Percentiles rank a stretch among this genome's conserved stretches.
These are phyloP conservation scores for Blastobotrys peoriensis DNA, from an alignment of 805 yeast genomes.

Conservation along the genomic window DNA sequence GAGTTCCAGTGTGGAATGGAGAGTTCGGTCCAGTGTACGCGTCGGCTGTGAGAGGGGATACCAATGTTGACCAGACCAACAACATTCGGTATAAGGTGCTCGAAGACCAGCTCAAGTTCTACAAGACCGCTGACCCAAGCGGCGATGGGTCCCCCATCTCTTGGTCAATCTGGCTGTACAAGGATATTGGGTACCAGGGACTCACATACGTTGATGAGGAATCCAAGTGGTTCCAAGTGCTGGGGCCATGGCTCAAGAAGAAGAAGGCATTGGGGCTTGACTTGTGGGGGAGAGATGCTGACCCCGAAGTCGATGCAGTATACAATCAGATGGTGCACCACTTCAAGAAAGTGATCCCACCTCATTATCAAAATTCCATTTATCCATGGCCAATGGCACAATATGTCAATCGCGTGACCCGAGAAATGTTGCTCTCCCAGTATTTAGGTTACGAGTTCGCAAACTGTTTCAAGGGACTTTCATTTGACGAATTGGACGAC, in stretches of 20 bases:
- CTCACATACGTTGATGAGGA: conserved; percentile 41
- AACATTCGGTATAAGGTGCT: conserved; percentile 37
- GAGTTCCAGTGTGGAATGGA: conserved; percentile 50
- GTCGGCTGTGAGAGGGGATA: conserved; percentile 37
- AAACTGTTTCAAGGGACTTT: conserved; percentile 37
- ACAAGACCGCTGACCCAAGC: conserved; percentile 42
- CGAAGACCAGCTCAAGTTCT: conserved; percentile 41
- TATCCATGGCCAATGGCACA: conserved; percentile 42
- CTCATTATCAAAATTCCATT: conserved; percentile 34
- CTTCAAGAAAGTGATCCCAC: conserved; percentile 37
- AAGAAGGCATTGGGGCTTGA: conserved; percentile 43
- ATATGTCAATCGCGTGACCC: conserved; percentile 35
- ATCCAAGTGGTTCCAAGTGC: conserved; percentile 38
- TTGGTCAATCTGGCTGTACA: conserved; percentile 51
- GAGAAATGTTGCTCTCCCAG: conserved; percentile 41
- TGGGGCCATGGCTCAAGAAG: conserved; percentile 39
- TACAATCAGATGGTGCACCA: conserved; percentile 36
- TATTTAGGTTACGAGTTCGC: conserved; percentile 42
- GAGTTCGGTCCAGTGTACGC: conserved; percentile 50
- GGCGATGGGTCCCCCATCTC: conserved; percentile 41
- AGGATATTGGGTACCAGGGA: conserved; percentile 49
- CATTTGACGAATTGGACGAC: conserved; percentile 43
- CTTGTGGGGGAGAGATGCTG: conserved; percentile 45
- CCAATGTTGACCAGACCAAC: conserved; percentile 35
- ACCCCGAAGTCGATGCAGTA: conserved; percentile 33